Conservation (phyloP, 2,329 filamentous ascomycete species). For the Penicillium sp. region DNA sequence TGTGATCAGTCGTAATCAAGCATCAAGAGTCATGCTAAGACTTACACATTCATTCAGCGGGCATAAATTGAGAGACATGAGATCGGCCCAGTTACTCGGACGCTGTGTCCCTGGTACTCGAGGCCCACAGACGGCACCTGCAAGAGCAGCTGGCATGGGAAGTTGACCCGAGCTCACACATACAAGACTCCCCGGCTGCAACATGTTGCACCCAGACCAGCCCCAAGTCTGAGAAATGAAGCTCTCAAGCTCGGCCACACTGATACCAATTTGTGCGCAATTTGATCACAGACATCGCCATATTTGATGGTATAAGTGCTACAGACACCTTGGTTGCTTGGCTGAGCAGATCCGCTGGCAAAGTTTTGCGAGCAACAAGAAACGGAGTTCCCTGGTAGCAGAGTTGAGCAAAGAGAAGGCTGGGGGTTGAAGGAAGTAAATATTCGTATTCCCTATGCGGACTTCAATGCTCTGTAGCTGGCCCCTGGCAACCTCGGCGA, state of each 20-base stretch:
- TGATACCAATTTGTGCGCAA: background rate
- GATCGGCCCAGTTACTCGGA: background rate
- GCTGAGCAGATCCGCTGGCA: background rate
- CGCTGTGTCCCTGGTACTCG: background rate
- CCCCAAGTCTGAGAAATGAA: background rate
- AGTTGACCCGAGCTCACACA: slow-evolving; percentile 1
- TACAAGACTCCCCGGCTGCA: background rate
- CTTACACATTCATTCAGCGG: background rate
- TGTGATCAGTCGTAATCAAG: background rate
- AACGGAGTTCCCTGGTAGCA: background rate
- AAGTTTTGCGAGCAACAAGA: background rate
- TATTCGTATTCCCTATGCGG: slow-evolving; percentile 65
- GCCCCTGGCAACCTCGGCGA: slow-evolving; percentile 64
- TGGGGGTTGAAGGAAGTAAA: background rate
- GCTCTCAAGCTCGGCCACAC: background rate
- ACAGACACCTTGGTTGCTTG: background rate
- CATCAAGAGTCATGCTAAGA: background rate
- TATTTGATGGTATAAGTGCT: background rate
- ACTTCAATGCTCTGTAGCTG: slow-evolving; percentile 66
- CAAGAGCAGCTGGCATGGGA: slow-evolving; percentile 1
- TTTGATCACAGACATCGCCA: background rate
- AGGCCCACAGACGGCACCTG: background rate
- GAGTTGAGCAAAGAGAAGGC: background rate
- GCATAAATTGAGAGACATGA: background rate
- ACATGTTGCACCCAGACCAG: background rate